Conservation (phyloP, 345 rosid species). For the Gossypium thurberi region DNA sequence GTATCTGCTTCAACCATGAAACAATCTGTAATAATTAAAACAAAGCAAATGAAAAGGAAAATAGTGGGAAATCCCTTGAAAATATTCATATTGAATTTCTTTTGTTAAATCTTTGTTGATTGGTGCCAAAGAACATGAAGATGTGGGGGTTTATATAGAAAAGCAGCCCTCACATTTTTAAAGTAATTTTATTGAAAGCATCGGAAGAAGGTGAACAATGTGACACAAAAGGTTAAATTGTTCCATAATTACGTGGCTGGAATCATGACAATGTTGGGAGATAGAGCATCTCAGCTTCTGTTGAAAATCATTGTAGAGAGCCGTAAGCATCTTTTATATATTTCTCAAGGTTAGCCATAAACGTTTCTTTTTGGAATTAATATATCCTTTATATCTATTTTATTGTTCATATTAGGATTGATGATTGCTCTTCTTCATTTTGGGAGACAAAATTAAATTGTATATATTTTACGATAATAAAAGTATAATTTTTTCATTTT, state of each 20-base stretch:
- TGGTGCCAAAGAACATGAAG: neutral
- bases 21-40: neutral
- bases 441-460: no score
- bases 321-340: no score
- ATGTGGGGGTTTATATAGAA: neutral
- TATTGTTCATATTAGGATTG: no score
- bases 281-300: no score
- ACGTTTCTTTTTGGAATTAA: no score
- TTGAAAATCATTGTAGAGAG: no score
- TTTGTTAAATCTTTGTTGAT: neutral
- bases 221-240: neutral
- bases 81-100: neutral
- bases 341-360: no score
- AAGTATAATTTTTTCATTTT: no score
- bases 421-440: no score
- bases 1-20: neutral
- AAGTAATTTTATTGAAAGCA: neutral
- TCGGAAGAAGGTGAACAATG: neutral
- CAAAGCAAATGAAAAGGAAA: neutral
- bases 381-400: no score
- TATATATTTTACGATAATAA: no score
- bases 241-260: neutral
- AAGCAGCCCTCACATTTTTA: neutral
- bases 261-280: neutral
- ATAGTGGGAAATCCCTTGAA: neutral